Conservation (phyloP, 2,329 filamentous ascomycete genomes). For the Diplodia sapinea region DNA sequence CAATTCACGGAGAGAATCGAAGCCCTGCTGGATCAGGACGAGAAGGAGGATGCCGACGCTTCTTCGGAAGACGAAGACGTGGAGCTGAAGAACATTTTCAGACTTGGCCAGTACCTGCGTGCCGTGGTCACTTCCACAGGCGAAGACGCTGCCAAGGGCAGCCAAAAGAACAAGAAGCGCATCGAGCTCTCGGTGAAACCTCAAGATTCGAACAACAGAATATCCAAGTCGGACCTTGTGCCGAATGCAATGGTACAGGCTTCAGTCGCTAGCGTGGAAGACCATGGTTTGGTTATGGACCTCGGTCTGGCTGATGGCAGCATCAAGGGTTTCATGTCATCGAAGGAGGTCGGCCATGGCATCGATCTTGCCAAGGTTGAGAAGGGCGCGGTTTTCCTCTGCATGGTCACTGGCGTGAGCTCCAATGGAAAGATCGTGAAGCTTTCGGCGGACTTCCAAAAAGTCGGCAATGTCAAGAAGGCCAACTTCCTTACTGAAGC, state of each 20-base stretch:
- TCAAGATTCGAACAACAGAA: conserved; percentile 74
- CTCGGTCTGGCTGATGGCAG: conserved; percentile 73
- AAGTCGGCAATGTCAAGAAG: conserved; percentile 70
- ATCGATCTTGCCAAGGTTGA: conserved; percentile 72
- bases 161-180: conserved; percentile 72
- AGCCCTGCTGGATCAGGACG: conserved; percentile 64
- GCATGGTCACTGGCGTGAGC: conserved; percentile 75
- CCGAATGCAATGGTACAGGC: conserved; percentile 82
- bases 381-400: conserved; percentile 84
- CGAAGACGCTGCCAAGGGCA: conserved; percentile 60
- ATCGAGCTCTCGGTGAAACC: conserved; percentile 90
- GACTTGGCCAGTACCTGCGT: conserved; percentile 84
- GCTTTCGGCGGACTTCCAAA: conserved; percentile 75
- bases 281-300: conserved; percentile 94
- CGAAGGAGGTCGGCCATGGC: conserved; percentile 75
- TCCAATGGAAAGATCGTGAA: conserved; percentile 84
- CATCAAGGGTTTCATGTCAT: conserved; percentile 82
- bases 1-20: conserved; percentile 78
- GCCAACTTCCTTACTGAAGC: conserved; percentile 73
- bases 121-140: conserved; percentile 80
- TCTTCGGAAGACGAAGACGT: conserved; percentile 63
- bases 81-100: conserved; percentile 76
- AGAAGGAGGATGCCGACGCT: conserved; percentile 61
- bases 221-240: conserved; percentile 75
- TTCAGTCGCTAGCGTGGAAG: conserved; percentile 88